Base-by-base conservation (phyloP, 2,329 filamentous ascomycete genomes). In the Diaporthe amygdali region DNA sequence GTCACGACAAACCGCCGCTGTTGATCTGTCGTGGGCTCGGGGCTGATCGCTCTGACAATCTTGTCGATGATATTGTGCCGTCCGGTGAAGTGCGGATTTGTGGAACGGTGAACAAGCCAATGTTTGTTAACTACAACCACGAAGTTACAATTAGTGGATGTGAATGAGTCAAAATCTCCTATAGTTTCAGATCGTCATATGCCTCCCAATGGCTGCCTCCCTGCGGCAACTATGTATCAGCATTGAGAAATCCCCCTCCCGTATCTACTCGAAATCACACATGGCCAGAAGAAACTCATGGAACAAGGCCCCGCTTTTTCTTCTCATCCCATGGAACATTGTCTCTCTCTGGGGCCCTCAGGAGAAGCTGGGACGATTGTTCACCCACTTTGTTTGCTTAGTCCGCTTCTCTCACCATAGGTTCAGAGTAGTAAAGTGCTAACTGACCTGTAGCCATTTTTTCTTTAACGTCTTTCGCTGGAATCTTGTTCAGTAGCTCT, bases 401-500 rank as follows among this genome's bases (percentile, higher is more conserved):
- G n/a, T 34, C n/a, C 52, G 14, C n/a, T 22, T 37, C 52, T 14
- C n/a, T 14, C 20, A 55, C 20, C 20, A 14, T 14, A 5, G 51
- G 51, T 12, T n/a, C 51, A 34, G 51, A 20, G 20, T 55, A n/a
- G 22, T 34, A 55, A 20, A 34, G 10, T n/a, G 30, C 20, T 3
- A 55, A 55, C 52, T 55, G 20, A 55, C 52, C 52, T 55, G 52
- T 15, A 22, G 30, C 20, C 52, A 55, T 55, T 12, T 55, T 55
- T 20, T 55, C 32, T 25, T 37, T 15, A 12, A 55, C 49, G 9
- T 54, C 30, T 34, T 34, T 9, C 15, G 64, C 49, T 46, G 49
- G 20, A 34, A 55, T 67, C 6, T 34, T 66, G 9, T 49, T 22
- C 1, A 77, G 52, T 2, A 77, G 52, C 15, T 74, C 75, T 5